Evolutionary conservation across 2,329 filamentous ascomycete genomes (phyloP).

Genomic region (Huntiella savannae): DNA sequence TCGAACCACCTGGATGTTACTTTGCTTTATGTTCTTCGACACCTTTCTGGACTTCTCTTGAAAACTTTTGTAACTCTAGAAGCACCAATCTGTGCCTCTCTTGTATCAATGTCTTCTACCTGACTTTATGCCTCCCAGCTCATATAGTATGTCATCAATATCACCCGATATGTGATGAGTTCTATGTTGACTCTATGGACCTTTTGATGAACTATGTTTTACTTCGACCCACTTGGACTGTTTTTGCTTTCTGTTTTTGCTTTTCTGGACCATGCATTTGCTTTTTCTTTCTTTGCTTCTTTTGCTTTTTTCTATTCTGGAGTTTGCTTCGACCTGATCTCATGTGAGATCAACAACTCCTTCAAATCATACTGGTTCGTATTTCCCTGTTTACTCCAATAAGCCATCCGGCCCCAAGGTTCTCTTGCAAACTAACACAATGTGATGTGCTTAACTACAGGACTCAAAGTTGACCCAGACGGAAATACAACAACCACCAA

Average conservation of each 20-base stretch:
- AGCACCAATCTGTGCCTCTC: too few relatives aligned
- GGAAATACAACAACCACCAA: slow-evolving; percentile 3
- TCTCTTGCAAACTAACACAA: slow-evolving; percentile 1
- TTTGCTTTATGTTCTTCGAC: too few relatives aligned
- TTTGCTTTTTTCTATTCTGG: background rate
- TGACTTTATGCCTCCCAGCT: too few relatives aligned
- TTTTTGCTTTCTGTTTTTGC: slow-evolving; percentile 1
- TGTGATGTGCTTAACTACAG: background rate
- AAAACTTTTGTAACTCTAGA: too few relatives aligned
- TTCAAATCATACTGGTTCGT: slow-evolving; percentile 10
- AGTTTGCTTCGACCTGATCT: background rate
- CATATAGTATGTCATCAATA: too few relatives aligned
- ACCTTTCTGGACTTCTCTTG: too few relatives aligned
- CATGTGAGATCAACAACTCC: slow-evolving; percentile 3
- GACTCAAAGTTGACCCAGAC: slow-evolving; percentile 9
- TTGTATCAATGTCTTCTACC: too few relatives aligned
- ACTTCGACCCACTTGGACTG: background rate
- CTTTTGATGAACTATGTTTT: background rate
- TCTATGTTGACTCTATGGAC: background rate
- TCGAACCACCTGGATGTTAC: too few relatives aligned
- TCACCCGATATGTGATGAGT: background rate
- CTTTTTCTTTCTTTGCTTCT: slow-evolving; percentile 2
- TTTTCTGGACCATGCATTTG: slow-evolving; percentile 1
- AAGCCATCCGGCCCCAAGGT: background rate
- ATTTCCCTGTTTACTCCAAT: background rate